Evolutionary conservation across 1,284 basidiomycete genomes (phyloP).

Genomic region (Ustilago loliicola): DNA sequence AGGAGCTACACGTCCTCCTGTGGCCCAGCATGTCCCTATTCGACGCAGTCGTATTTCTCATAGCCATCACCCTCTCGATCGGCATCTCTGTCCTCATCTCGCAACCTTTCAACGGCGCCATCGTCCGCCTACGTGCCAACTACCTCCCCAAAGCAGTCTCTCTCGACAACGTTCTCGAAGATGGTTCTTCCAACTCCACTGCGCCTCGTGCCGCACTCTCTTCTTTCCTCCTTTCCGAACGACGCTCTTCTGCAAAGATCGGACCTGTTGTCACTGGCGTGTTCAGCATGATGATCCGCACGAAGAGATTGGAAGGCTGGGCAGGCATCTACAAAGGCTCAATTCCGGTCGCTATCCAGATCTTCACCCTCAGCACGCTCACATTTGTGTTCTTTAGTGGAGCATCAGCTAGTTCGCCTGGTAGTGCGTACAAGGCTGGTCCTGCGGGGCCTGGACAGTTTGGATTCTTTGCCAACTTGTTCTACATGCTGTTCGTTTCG

Average conservation of each 20-base stretch:
- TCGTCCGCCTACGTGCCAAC: slow-evolving; percentile 67
- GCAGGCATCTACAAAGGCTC: slow-evolving; percentile 65
- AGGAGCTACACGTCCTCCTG: not conserved
- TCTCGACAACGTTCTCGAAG: slow-evolving; percentile 67
- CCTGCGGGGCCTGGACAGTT: slow-evolving; percentile 60
- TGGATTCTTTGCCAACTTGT: slow-evolving; percentile 59
- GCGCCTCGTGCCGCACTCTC: slow-evolving; percentile 50
- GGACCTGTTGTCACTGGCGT: slow-evolving; percentile 67
- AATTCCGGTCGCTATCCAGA: slow-evolving; percentile 49
- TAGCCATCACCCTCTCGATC: slow-evolving; percentile 57
- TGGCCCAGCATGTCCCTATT: slow-evolving; percentile 34
- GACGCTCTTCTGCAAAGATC: slow-evolving; percentile 61
- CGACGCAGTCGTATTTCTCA: slow-evolving; percentile 45
- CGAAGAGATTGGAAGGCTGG: slow-evolving; percentile 66
- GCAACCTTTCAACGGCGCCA: slow-evolving; percentile 64
- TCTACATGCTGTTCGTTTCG: slow-evolving; percentile 58
- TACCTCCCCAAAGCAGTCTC: slow-evolving; percentile 68
- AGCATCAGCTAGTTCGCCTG: slow-evolving; percentile 34
- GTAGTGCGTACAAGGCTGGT: slow-evolving; percentile 60
- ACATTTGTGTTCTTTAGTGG: slow-evolving; percentile 59
- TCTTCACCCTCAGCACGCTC: slow-evolving; percentile 47
- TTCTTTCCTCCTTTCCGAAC: slow-evolving; percentile 55
- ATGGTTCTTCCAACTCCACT: slow-evolving; percentile 43
- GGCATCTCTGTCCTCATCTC: slow-evolving; percentile 58
- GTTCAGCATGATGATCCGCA: slow-evolving; percentile 61